Base-by-base conservation (phyloP, 2,329 filamentous ascomycete species). In the Xylaria sp. region DNA sequence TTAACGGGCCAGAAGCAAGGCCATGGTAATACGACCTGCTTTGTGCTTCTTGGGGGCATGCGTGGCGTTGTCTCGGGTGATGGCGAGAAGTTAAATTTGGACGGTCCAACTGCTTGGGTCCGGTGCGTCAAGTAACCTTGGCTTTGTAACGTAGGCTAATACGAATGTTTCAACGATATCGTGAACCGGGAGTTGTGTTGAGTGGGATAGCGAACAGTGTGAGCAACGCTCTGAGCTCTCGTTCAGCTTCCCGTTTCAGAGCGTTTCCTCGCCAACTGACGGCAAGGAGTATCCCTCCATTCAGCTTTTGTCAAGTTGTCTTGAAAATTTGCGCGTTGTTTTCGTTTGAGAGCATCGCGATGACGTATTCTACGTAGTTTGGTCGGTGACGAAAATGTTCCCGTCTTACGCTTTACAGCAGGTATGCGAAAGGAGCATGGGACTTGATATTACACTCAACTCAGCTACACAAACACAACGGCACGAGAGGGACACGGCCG, bases 401-500 rank as follows among this genome's bases (percentile, higher is more conserved):
- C 15, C n/a, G n/a, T 65, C 63, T 28, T n/a, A 13, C 44, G 52
- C 44, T 52, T 20, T 34, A 28, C 46, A 46, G 37, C 2, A 48
- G 18, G 9, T 18, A 37, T 6, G 7, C 34, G 34, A 52, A 59
- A 25, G 10, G 20, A 20, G 18, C 8, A 8, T 28, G n/a, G 15
- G 31, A 20, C 44, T 44, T 39, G 64, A 62, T 37, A 46, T 15
- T 20, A 51, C 10, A 37, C 25, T 13, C 6, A 41, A 37, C 25
- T 13, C 6, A 41, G n/a, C 23, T 44, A 54, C 50, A 52, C 50
- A 64, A 56, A 56, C 50, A 34, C 41, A 23, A 28, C 20, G 23
- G 25, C 12, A 50, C 46, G 37, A 39, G 37, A 39, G 37, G 46
- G 28, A 39, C 20, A 60, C 3, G 34, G n/a, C 25, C 12, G 13